Evolutionary conservation across 345 rosid species (phyloP), one percentile per base, ranked within the genome.

Genomic region (Passiflora organensis): DNA sequence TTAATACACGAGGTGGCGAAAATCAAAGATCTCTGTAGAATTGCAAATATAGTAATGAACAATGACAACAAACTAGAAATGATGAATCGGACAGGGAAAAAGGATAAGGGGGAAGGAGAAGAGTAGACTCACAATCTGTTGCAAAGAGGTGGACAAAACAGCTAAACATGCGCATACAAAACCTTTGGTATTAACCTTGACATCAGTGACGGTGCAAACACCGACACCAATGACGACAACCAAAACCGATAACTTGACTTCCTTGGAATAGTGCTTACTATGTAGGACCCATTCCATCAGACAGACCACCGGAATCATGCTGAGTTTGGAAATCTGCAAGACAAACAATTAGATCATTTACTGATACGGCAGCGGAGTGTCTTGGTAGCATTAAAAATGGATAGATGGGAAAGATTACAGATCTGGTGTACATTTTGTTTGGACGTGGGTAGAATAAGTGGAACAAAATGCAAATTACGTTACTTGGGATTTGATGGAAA

Each of bases 291-390:
- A 87, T 65, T 91, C 98, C 96, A 91, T 65, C 42, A 91, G 75
- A 53, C 98, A 85, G 1, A 91, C 96, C 41, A 91, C 98, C 1
- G 98, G 98, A 72, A 91, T 87, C 98, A 91, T 91, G 60, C 93
- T 87, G 64, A 91, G 75, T 64, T 91, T 91, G 57, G 98, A 91
- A 60, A 91, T 91, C 96, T 91, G 78, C 15, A 47, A 37, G 18
- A 15, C 2, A 1, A 2, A 10, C 6, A 53, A 23, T 38, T 39
- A 44, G 15, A 2, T 5, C 4, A 25, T 17, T 17, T 20, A 17
- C 14, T 36, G 32, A 60, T 32, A 44, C 8, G 34, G 5, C n/a
- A n/a, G n/a, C n/a, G n/a, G n/a, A n/a, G n/a, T n/a, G n/a, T n/a
- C n/a, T n/a, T n/a, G n/a, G n/a, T n/a, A n/a, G n/a, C n/a, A n/a